Evolutionary conservation across 106 monocot species (phyloP).

Genomic region (Hemerocallis citrina): DNA sequence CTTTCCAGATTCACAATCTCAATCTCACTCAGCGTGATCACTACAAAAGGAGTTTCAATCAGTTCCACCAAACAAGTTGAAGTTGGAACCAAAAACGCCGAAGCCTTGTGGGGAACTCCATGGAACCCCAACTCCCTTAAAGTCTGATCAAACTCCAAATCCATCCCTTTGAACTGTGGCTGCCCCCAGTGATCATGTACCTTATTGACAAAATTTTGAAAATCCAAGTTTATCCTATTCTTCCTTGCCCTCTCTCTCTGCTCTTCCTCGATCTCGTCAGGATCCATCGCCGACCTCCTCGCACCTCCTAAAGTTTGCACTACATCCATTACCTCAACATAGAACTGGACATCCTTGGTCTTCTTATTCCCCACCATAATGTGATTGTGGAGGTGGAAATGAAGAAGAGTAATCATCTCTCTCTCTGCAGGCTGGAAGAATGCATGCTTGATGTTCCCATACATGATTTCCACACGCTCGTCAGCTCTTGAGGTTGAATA

Average conservation of each 20-base stretch:
- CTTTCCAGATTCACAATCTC: conserved; percentile 98
- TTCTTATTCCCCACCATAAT: conserved; percentile 98
- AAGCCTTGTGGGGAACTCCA: conserved; percentile 89
- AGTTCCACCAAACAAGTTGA: conserved; percentile 91
- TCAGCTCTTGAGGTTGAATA: conserved; percentile 79
- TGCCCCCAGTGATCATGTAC: conserved; percentile 86
- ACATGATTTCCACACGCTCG: conserved; percentile 85
- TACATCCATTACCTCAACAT: conserved; percentile 96
- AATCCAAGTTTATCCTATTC: conserved; percentile 90
- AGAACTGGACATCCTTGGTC: conserved; percentile 93
- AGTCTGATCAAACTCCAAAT: conserved; percentile 90
- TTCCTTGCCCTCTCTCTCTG: conserved; percentile 92
- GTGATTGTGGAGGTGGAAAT: conserved; percentile 91
- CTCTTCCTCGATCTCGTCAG: conserved; percentile 96
- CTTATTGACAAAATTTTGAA: conserved; percentile 82
- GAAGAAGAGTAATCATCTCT: conserved; percentile 94
- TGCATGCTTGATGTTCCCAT: conserved; percentile 88
- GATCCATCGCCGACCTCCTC: conserved; percentile 75
- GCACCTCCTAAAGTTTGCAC: conserved; percentile 89
- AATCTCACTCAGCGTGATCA: conserved; percentile 77
- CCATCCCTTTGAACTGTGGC: conserved; percentile 67
- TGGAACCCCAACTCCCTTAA: conserved; percentile 93
- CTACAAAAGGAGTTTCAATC: conserved; percentile 83
- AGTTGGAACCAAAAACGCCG: conserved; percentile 87
- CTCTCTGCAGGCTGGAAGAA: conserved; percentile 98